Conservation (phyloP, 2,329 filamentous ascomycete species). For the Teratosphaeriaceae sp. region DNA sequence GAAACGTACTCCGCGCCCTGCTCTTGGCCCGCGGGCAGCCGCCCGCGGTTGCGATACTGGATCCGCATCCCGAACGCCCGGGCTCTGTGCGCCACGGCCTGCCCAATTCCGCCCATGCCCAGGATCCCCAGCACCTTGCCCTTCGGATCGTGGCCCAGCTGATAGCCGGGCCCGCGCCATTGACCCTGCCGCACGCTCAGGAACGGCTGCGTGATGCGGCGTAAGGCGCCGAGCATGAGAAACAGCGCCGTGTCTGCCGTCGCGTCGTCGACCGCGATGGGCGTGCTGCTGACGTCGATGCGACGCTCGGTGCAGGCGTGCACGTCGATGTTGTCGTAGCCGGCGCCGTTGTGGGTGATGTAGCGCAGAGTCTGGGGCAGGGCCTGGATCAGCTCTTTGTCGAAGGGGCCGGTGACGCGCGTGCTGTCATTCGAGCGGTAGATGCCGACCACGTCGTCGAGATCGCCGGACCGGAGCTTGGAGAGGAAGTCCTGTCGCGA, state of each 20-base stretch:
- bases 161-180: constrained; percentile 39
- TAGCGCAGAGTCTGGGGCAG: constrained; percentile 38
- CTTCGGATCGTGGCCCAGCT: constrained; percentile 47
- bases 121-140: constrained; percentile 50
- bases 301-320: constrained; percentile 27
- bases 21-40: constrained; percentile 34
- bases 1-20: constrained; percentile 47
- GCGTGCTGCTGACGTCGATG: constrained; percentile 41
- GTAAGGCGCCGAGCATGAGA: constrained; percentile 47
- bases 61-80: constrained; percentile 51
- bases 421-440: constrained; percentile 55
- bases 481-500: constrained; percentile 50
- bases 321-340: constrained; percentile 33
- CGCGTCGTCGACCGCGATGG: constrained; percentile 45
- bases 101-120: constrained; percentile 55
- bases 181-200: constrained; percentile 40
- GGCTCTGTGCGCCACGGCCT: constrained; percentile 42
- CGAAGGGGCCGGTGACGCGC: constrained; percentile 39
- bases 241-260: constrained; percentile 44
- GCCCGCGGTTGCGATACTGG: constrained; percentile 52
- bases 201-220: constrained; percentile 42
- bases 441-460: constrained; percentile 49
- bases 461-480: constrained; percentile 48
- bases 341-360: constrained; percentile 40
- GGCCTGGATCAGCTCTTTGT: constrained; percentile 37